Conservation (phyloP, 2,329 filamentous ascomycete genomes). For the Lecanoromycetidae sp. region DNA sequence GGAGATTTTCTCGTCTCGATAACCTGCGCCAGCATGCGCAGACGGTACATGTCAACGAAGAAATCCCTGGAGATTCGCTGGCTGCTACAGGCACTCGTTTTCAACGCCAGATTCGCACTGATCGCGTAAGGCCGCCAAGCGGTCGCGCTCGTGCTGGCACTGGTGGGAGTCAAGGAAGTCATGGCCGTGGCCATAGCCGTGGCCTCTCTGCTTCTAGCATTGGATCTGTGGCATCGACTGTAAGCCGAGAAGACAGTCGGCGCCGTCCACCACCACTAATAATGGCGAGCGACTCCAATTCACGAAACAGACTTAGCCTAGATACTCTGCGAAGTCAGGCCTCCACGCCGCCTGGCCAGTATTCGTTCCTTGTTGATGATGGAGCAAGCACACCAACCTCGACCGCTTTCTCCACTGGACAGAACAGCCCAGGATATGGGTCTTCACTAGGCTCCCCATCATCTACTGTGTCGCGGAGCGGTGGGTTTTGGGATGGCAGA, state of each 20-base stretch:
- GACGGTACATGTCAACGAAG: slow-evolving; percentile 94
- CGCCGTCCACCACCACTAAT: slow-evolving; percentile 69
- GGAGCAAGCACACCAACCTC: slow-evolving; percentile 76
- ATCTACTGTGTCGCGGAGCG: slow-evolving; percentile 54
- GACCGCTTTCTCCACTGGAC: slow-evolving; percentile 64
- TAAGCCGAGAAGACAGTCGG: slow-evolving; percentile 55
- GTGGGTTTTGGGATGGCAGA: slow-evolving; percentile 60
- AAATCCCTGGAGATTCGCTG: slow-evolving; percentile 86
- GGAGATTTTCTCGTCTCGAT: slow-evolving; percentile 85
- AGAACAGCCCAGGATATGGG: slow-evolving; percentile 64
- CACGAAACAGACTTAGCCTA: slow-evolving; percentile 51
- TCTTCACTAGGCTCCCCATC: slow-evolving; percentile 60
- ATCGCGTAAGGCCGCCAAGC: slow-evolving; percentile 63
- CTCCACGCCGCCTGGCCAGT: slow-evolving; percentile 51
- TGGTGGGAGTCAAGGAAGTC: slow-evolving; percentile 57
- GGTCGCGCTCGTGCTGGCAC: slow-evolving; percentile 66
- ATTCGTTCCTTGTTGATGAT: slow-evolving; percentile 51
- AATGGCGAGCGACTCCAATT: slow-evolving; percentile 58
- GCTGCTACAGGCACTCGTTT: slow-evolving; percentile 87
- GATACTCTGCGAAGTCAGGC: slow-evolving; percentile 54
- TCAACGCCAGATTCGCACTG: slow-evolving; percentile 80
- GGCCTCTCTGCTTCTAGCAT: slow-evolving; percentile 87
- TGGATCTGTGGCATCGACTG: slow-evolving; percentile 58
- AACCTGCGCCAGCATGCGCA: slow-evolving; percentile 95
- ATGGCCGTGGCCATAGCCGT: slow-evolving; percentile 63